Evolutionary conservation across 257 asterid species (phyloP).

Genomic region (Cinchona pubescens): DNA sequence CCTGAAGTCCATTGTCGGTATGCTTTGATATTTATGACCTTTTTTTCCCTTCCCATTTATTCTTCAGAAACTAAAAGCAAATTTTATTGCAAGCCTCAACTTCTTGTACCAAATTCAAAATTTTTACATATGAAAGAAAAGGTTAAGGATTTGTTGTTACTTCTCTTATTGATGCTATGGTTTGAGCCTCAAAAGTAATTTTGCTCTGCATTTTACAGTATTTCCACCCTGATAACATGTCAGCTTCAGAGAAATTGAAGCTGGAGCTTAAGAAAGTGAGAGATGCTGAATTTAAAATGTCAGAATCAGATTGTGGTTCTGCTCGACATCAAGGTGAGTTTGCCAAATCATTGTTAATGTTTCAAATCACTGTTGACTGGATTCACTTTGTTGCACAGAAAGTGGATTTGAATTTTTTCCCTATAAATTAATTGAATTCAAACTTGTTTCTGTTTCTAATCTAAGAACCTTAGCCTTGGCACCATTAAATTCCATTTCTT

Average conservation of each 20-base stretch:
- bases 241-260: constrained; percentile 82
- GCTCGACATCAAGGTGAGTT: constrained; percentile 84
- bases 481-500: not conserved
- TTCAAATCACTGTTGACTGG: not conserved
- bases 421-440: too few relatives aligned
- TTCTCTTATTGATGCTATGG: not conserved
- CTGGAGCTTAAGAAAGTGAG: constrained; percentile 82
- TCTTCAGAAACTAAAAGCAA: not conserved
- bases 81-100: not conserved
- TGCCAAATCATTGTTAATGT: constrained; percentile 6
- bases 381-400: not conserved
- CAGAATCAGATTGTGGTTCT: constrained; percentile 96
- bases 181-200: constrained; percentile 8
- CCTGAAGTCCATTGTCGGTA: not conserved
- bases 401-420: not conserved
- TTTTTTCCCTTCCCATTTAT: not conserved
- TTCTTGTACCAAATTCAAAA: not conserved
- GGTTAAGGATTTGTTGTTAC: not conserved
- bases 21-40: not conserved
- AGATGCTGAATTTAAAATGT: constrained; percentile 81
- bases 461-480: not conserved
- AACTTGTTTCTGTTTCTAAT: not conserved
- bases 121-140: not conserved
- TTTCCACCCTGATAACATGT: constrained; percentile 87
- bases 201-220: constrained; percentile 42